Conservation (phyloP, 169 alveolate genomes). For the Eimeria praecox region DNA sequence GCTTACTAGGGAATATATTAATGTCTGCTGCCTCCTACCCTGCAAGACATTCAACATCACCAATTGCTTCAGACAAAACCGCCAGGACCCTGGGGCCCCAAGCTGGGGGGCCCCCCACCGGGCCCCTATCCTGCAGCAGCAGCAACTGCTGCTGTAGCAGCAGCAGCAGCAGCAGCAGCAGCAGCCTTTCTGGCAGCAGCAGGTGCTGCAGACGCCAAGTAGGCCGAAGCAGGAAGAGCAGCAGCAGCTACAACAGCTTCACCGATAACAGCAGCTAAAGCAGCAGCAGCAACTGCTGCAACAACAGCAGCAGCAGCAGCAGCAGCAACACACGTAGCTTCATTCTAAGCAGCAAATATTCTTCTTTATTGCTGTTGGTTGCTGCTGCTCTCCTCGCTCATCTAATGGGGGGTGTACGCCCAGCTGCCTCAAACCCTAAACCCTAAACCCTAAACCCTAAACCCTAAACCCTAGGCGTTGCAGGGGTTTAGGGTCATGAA, state of each 20-base stretch:
- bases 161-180: conserved; percentile 58
- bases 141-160: conserved; percentile 16
- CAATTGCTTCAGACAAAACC: not conserved
- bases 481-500: conserved; percentile 55
- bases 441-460: conserved; percentile 46
- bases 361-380: not conserved
- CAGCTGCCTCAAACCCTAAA: not conserved
- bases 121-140: conserved; percentile 26
- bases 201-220: not conserved
- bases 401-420: conserved; percentile 8
- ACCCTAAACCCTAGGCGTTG: conserved; percentile 30
- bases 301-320: not conserved
- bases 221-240: too few relatives aligned
- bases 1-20: not conserved
- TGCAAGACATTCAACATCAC: not conserved
- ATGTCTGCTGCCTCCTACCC: conserved; percentile 54
- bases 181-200: not conserved
- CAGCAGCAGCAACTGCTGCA: not conserved
- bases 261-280: not conserved
- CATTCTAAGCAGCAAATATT: not conserved
- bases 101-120: conserved; percentile 56
- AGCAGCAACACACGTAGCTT: conserved; percentile 10
- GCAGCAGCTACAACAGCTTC: not conserved
- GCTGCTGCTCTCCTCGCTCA: not conserved
- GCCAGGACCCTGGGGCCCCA: conserved; percentile 57